Base-by-base conservation (phyloP, 345 rosid genomes). In the Gossypium anomalum region DNA sequence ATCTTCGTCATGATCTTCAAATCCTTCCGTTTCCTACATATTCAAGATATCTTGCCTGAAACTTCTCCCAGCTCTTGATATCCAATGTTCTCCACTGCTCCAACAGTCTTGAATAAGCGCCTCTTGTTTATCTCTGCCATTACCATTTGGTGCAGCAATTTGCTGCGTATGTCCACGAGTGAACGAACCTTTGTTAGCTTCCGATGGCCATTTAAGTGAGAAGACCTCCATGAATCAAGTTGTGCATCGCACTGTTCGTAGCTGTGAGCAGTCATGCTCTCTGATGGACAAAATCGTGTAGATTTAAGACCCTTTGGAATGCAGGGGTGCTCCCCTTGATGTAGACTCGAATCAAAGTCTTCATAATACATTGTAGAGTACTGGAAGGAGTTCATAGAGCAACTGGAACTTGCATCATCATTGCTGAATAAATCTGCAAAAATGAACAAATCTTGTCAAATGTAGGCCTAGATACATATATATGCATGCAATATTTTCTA, bases 101-200 rank as follows among this genome's bases (percentile, higher is more conserved):
- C 95, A 9, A 90, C 86, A 1, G 95, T 88, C 80, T 86, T 86
- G 77, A 87, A 90, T 80, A 86, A 25, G 23, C 97, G 89, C 72
- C 89, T 80, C 80, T 86, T 89, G 83, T 85, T 82, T 70, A 92
- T 78, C 83, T 89, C 94, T 29, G 73, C 73, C 85, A 94, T 81
- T 72, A 91, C 82, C n/a, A 94, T 87, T 43, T 85, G 82, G 73
- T 91, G 93, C 79, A 92, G 53, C 80, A 89, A 83, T 69, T 88
- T 97, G 80, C 92, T 91, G n/a, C 93, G 85, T 2, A 88, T 64
- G 62, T 92, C 98, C 41, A 91, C 81, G 38, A 91, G 78, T 14
- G 98, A 87, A 62, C 79, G 65, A 9, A 71, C 83, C 85, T 85
- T 82, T 48, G 80, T 80, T 51, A 85, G 67, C 74, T 84, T 87